Evolutionary conservation across 2,329 filamentous ascomycete species (phyloP).

Genomic region (Trichoderma sp.): DNA sequence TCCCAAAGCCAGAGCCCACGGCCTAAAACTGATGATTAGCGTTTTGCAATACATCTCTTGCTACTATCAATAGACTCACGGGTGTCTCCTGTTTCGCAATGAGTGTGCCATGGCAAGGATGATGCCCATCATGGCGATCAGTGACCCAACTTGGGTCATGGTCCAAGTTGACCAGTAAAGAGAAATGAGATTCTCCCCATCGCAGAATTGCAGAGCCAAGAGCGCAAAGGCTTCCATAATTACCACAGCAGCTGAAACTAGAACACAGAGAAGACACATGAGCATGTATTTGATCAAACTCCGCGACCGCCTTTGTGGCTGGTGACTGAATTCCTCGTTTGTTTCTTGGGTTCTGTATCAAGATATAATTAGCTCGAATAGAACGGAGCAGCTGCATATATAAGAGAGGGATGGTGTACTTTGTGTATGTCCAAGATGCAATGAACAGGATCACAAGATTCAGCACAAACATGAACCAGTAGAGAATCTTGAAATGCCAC

Average conservation of each 20-base stretch:
- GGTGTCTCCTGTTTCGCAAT: constrained; percentile 51
- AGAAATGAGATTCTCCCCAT: constrained; percentile 60
- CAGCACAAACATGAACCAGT: constrained; percentile 48
- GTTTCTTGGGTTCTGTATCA: constrained; percentile 36
- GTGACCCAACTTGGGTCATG: constrained; percentile 58
- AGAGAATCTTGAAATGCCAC: constrained; percentile 48
- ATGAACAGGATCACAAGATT: constrained; percentile 48
- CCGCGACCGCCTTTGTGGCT: constrained; percentile 35
- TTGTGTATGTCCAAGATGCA: constrained; percentile 44
- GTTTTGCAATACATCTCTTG: neutral
- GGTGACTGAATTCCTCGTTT: constrained; percentile 40
- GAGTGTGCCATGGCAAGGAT: constrained; percentile 55
- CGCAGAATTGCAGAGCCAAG: constrained; percentile 58
- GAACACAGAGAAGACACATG: constrained; percentile 47
- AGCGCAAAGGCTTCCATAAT: constrained; percentile 58
- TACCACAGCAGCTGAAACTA: constrained; percentile 46
- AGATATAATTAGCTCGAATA: neutral
- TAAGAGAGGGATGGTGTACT: constrained; percentile 29
- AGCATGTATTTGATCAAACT: constrained; percentile 46
- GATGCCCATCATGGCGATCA: constrained; percentile 60
- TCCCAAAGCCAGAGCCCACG: constrained; percentile 60
- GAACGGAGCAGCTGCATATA: neutral
- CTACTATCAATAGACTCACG: constrained; percentile 40
- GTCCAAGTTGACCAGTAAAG: constrained; percentile 64
- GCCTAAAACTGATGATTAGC: constrained; percentile 34